Evolutionary conservation across 2,329 filamentous ascomycete genomes (phyloP).

Genomic region (Paraphoma sp.): DNA sequence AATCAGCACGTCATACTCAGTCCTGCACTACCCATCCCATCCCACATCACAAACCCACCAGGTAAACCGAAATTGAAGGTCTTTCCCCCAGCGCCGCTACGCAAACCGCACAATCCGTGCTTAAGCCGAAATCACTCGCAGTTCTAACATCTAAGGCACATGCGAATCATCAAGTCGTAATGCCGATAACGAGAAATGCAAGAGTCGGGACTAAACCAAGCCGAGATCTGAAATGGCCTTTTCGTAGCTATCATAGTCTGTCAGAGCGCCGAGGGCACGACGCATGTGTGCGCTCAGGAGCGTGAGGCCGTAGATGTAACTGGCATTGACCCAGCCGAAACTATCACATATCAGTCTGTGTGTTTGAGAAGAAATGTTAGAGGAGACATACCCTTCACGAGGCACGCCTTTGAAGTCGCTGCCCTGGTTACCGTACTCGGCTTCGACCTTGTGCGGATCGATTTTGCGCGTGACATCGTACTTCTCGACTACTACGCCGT

Average conservation of each 20-base stretch:
- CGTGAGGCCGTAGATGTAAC: constrained; percentile 91
- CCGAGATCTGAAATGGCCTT: constrained; percentile 62
- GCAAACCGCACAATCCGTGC: neutral
- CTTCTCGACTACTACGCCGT: constrained; percentile 97
- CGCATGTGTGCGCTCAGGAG: constrained; percentile 89
- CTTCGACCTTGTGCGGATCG: constrained; percentile 92
- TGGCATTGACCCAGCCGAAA: constrained; percentile 99
- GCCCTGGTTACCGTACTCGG: constrained; percentile 97
- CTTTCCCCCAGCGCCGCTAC: neutral
- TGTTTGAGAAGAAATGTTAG: neutral
- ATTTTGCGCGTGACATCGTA: constrained; percentile 93
- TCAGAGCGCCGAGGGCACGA: constrained; percentile 85
- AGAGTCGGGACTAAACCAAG: constrained; percentile 15
- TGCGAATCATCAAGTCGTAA: constrained; percentile 14
- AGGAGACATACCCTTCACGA: constrained; percentile 83
- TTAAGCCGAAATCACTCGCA: constrained; percentile 1
- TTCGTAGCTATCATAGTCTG: constrained; percentile 82
- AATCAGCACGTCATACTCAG: no score
- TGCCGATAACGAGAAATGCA: neutral
- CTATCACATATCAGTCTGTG: constrained; percentile 56
- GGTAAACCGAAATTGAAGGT: neutral
- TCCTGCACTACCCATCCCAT: no score
- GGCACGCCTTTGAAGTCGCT: constrained; percentile 94
- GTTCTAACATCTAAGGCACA: constrained; percentile 1
- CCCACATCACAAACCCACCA: neutral